Base-by-base conservation (phyloP, 169 alveolate species). In the Sarcocystis neurona region DNA sequence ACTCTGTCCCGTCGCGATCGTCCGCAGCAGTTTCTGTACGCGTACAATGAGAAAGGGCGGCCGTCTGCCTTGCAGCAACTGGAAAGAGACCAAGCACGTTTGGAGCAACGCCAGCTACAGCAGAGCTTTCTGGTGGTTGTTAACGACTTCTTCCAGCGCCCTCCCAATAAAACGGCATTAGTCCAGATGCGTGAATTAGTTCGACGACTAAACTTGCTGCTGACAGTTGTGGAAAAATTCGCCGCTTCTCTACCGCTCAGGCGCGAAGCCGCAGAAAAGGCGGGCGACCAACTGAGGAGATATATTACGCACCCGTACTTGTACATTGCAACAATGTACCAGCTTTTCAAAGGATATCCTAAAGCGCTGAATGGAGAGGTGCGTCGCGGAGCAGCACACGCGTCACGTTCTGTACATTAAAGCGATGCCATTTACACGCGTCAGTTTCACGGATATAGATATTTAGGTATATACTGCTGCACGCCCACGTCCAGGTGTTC, bases 11-110 rank as follows among this genome's bases (percentile, higher is more conserved):
- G 70, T 23, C 48, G 39, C 37, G 12, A 58, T 2, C 63, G 46
- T 15, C 91, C 87, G 34, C 91, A 87, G 79, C 91, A 87, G 72
- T 87, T 50, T 63, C 23, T 53, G 23, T 87, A 87, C 78, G 87
- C 91, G n/a, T 87, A 84, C 78, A 87, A 87, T 20, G 72, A 68
- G 0, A 68, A 56, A 23, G 87, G 53, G 5, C 43, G 44, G 34
- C 70, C 27, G 37, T 44, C 56, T 37, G 15, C 58, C 27, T 72
- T 86, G 66, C 41, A 66, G 27, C 82, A 56, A 0, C 44, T 41
- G 34, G 75, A 44, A 5, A 44, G 79, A 3, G 91, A 74, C 50
- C 91, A 87, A 43, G 44, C 46, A 30, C n/a, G 60, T 34, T 41
- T 87, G 44, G 91, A 87, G 80, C 80, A 87, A 34, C 41, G 37